Evolutionary conservation across 768 basidiomycete species (phyloP), one percentile per base, ranked within the genome.

Genomic region (Lactarius pseudohatsudake): DNA sequence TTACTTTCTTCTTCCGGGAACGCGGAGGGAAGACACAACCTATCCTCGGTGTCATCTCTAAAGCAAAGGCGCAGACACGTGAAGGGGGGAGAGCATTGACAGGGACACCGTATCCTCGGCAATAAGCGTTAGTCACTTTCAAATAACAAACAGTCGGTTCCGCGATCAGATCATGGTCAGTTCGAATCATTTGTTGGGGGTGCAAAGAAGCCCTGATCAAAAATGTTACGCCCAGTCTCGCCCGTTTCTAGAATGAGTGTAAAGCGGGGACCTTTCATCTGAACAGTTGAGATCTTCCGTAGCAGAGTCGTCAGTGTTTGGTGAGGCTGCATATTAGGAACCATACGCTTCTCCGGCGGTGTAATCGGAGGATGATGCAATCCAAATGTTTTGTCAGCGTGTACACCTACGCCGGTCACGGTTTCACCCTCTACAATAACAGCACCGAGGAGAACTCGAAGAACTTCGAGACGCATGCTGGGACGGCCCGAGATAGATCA

Each of bases 121-220:
- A 59, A 67, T 67, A 67, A 67, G 66, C 62, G 66, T 64, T 67
- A 67, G 54, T 32, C 66, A 64, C 66, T 67, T 64, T 67, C 62
- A 64, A 67, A 67, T 67, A 60, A 59, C 6, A 55, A 40, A 59
- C 62, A 38, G 62, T 67, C 66, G 62, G 61, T 56, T 56, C 58
- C 62, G 62, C 50, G 62, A 59, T 67, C 66, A 64, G 66, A 67
- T 62, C 57, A 55, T 40, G 43, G 57, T 64, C 54, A 58, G 58
- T 67, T 67, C 66, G 66, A 60, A 59, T 64, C 59, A 45, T 55
- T 18, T 34, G 36, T n/a, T 22, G 57, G 38, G 38, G 57, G 38
- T 22, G 57, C 13, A 40, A 58, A 58, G 36, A 40, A 58, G 57
- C 57, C 36, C 57, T 38, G 57, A 58, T 40, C 57, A 55, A 59